Evolutionary conservation across 352 stramenopile species (phyloP).

Genomic region (Globisporangium apiculatum): DNA sequence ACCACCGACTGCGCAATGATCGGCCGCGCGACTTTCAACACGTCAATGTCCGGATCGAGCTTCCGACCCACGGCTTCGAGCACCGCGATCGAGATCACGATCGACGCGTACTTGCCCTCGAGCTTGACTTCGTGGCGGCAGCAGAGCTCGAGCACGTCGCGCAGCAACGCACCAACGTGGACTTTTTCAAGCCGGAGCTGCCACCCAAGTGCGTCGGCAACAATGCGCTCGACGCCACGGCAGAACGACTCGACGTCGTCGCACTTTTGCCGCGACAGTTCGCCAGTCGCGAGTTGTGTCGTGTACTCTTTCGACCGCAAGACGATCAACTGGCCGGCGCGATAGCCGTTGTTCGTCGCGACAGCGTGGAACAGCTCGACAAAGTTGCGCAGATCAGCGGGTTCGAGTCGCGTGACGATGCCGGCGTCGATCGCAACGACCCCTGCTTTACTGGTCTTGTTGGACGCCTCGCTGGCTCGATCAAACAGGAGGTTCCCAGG

Average conservation of each 20-base stretch:
- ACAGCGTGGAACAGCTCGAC: constrained; percentile 84
- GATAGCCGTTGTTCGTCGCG: constrained; percentile 72
- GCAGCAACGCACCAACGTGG: constrained; percentile 62
- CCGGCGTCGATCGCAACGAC: constrained; percentile 80
- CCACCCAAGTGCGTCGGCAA: constrained; percentile 53
- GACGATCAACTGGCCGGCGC: constrained; percentile 72
- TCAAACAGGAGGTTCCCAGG: constrained; percentile 88
- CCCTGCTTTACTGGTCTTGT: constrained; percentile 15
- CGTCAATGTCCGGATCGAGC: constrained; percentile 88
- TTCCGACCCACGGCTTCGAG: constrained; percentile 89
- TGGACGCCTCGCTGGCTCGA: constrained; percentile 5
- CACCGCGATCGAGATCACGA: constrained; percentile 92
- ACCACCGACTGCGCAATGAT: constrained; percentile 91
- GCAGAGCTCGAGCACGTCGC: constrained; percentile 86
- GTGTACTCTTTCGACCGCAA: constrained; percentile 40
- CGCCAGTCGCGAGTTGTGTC: constrained; percentile 19
- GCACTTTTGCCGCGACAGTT: constrained; percentile 40
- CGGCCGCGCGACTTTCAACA: constrained; percentile 84
- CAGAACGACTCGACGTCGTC: constrained; percentile 72
- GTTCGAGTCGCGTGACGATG: constrained; percentile 78
- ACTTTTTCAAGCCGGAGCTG: constrained; percentile 66
- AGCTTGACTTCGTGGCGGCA: constrained; percentile 91
- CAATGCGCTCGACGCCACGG: constrained; percentile 61
- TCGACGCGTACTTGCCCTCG: constrained; percentile 92
- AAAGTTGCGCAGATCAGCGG: constrained; percentile 74